These are phyloP conservation scores for Lepidium didymum DNA, from an alignment of 345 rosid genomes.

Conservation along the genomic window DNA sequence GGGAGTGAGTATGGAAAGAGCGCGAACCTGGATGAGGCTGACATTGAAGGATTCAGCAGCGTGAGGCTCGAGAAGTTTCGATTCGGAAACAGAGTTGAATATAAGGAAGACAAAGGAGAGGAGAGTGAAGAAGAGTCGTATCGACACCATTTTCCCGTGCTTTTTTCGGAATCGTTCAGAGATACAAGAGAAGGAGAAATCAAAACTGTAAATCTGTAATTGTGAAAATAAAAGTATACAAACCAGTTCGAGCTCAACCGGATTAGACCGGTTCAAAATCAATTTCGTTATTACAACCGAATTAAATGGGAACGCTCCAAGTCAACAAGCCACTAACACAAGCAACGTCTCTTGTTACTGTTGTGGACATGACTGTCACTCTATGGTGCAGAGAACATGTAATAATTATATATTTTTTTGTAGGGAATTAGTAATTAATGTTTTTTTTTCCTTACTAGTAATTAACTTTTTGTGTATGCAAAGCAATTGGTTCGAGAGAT, in stretches of 20 bases:
- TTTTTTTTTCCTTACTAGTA: no score
- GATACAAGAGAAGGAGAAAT: neutral
- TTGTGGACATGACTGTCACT: no score
- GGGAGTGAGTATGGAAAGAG: neutral
- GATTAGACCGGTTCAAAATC: neutral
- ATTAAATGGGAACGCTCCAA: neutral
- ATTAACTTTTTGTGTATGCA: no score
- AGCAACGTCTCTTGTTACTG: neutral
- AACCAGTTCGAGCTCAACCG: neutral
- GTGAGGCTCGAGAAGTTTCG: conserved; percentile 33
- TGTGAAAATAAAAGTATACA: neutral
- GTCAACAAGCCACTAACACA: neutral
- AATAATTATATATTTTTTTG: no score
- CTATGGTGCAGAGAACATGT: no score
- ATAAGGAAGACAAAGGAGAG: conserved; percentile 20
- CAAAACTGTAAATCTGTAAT: neutral
- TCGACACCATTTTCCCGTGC: conserved; percentile 14
- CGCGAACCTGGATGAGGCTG: conserved; percentile 55
- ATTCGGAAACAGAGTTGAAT: conserved; percentile 18
- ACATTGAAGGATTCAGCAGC: conserved; percentile 44
- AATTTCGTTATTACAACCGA: neutral
- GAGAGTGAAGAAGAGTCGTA: conserved; percentile 3
- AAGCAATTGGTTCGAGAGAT: no score
- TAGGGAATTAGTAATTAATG: no score
- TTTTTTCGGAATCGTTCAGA: conserved; percentile 11